Evolutionary conservation across 495 filamentous ascomycete species (phyloP).

Genomic region (Aspergillus indologenus): DNA sequence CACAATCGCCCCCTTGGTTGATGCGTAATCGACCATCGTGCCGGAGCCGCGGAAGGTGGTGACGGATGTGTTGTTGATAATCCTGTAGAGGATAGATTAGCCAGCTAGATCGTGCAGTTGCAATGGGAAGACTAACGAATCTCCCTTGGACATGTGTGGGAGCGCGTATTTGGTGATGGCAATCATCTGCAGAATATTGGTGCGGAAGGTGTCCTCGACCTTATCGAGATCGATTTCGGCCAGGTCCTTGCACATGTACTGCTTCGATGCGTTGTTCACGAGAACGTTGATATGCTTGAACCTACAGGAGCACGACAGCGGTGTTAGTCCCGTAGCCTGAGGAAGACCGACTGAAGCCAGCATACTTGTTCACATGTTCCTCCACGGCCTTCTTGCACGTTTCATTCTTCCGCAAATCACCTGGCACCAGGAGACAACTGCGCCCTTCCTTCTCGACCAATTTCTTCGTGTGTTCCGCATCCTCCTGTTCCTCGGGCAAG

Average conservation of each 20-base stretch:
- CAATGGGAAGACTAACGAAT: conserved; percentile 23
- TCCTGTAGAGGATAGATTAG: conserved; percentile 32
- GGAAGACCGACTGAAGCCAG: neutral
- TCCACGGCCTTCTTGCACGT: conserved; percentile 49
- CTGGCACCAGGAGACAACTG: conserved; percentile 45
- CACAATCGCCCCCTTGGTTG: conserved; percentile 61
- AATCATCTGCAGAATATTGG: conserved; percentile 62
- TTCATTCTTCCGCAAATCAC: conserved; percentile 46
- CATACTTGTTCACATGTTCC: conserved; percentile 46
- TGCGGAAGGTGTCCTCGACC: conserved; percentile 52
- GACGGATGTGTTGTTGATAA: conserved; percentile 60
- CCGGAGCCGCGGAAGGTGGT: conserved; percentile 53
- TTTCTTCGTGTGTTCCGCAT: conserved; percentile 54
- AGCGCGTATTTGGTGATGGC: conserved; percentile 59
- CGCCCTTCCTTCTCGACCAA: conserved; percentile 46
- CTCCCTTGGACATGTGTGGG: conserved; percentile 53
- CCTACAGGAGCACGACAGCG: conserved; percentile 13
- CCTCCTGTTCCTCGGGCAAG: conserved; percentile 50
- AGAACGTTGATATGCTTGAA: conserved; percentile 52
- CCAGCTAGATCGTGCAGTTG: neutral
- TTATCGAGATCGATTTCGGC: conserved; percentile 49
- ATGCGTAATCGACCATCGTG: conserved; percentile 56
- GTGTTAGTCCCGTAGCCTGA: neutral
- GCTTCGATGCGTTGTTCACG: conserved; percentile 61
- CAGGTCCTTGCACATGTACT: conserved; percentile 51